These are phyloP conservation scores for Porcisia hertigi DNA, from an alignment of 208 protist species.

Conservation along the genomic window DNA sequence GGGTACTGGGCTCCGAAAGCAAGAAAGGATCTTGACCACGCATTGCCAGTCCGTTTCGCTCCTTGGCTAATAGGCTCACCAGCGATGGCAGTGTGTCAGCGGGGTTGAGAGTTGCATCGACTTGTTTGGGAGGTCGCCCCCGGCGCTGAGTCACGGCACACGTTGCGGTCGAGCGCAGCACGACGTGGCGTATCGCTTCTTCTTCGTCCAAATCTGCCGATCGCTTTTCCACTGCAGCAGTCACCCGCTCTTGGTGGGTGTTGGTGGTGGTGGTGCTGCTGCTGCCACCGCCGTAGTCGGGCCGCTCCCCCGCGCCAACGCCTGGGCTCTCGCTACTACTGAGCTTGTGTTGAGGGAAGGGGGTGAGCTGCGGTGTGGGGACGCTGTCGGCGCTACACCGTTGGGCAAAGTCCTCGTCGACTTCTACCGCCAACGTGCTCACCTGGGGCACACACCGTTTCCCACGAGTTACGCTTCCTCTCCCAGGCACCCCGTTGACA, in stretches of 20 bases:
- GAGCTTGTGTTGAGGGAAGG: background rate
- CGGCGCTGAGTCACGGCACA: slow-evolving; percentile 15
- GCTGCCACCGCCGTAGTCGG: background rate
- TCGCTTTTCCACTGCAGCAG: background rate
- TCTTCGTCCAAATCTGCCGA: slow-evolving; percentile 12
- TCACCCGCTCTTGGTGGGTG: background rate
- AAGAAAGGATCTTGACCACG: slow-evolving; percentile 5
- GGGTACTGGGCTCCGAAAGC: background rate
- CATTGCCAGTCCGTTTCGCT: background rate
- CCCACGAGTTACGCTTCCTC: background rate
- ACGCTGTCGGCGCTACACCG: background rate
- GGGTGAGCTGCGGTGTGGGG: slow-evolving; percentile 8
- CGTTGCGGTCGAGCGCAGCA: slow-evolving; percentile 33
- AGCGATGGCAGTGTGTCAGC: background rate
- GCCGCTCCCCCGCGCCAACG: background rate
- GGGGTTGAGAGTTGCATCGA: background rate
- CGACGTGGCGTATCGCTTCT: slow-evolving; percentile 34
- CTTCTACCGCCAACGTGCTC: background rate
- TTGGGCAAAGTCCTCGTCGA: background rate
- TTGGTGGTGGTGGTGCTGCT: too few species aligned
- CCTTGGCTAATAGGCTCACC: too few species aligned
- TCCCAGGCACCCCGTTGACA: background rate
- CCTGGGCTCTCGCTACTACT: background rate
- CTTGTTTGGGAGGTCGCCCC: background rate
- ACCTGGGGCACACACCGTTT: background rate